Base-by-base conservation (phyloP, 75 land plant genomes). In the Cupressus sempervirens region DNA sequence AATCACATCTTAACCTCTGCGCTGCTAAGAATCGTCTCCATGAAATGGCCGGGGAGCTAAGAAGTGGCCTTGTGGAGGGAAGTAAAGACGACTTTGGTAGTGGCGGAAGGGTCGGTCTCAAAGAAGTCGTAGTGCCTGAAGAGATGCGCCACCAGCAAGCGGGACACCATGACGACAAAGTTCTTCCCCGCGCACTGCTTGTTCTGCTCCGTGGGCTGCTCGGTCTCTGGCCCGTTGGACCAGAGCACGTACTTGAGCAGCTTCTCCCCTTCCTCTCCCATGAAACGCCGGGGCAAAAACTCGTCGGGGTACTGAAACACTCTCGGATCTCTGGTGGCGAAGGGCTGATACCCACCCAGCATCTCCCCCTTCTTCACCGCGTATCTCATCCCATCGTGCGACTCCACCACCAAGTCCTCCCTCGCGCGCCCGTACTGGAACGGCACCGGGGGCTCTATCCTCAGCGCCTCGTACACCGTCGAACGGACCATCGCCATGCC, bases 141-240 rank as follows among this genome's bases (percentile, higher is more conserved):
- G 40, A 93, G 34, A 84, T 88, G 88, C 68, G 76, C 94, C 86
- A 93, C 45, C 72, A 93, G 12, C 2, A 91, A 41, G 84, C 92
- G 86, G 1, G 85, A 86, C 34, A 88, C 29, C 80, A 91, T 77
- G 11, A 86, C 87, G 82, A 94, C 96, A 32, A 93, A 72, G 56
- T 96, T 88, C 88, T 90, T 93, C 32, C 87, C 98, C 50, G 50
- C 11, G 1, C 50, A 48, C 50, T 48, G 50, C 50, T 48, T 48
- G 50, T 48, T 48, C 0, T 10, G 93, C 84, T 81, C 90, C 10
- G 91, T 83, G 1, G 95, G 86, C 8, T 35, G 72, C 32, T 82
- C 92, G n/a, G 93, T 88, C 84, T 92, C 91, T 2, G 56, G 87
- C 30, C 95, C 97, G 45, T 93, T 95, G 15, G 95, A 92, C 97